Evolutionary conservation across 345 rosid species (phyloP).

Genomic region (Abelmoschus esculentus): DNA sequence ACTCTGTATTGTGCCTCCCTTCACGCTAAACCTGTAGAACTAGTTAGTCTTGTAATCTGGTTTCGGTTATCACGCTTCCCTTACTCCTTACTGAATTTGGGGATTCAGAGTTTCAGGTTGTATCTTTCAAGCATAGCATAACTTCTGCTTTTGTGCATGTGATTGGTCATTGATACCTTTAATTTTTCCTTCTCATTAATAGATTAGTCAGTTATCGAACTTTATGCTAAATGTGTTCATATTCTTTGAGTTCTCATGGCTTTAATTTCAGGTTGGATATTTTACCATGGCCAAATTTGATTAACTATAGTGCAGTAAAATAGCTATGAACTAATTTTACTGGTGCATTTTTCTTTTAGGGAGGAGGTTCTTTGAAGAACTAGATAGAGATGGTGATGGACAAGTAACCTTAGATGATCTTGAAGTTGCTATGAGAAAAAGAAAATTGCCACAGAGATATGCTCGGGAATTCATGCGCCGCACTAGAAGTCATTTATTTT

Average conservation of each 20-base stretch:
- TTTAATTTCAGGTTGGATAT: not conserved
- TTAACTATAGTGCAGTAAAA: not conserved
- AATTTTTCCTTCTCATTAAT: not conserved
- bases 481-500: slow-evolving; percentile 77
- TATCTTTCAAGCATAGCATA: not conserved
- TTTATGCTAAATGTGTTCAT: slow-evolving; percentile 3
- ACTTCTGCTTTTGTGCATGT: not conserved
- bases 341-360: slow-evolving; percentile 35
- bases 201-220: not conserved
- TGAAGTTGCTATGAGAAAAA: slow-evolving; percentile 84
- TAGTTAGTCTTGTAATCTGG: not conserved
- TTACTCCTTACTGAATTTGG: not conserved
- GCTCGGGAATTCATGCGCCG: slow-evolving; percentile 86
- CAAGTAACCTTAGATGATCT: slow-evolving; percentile 91
- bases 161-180: not conserved
- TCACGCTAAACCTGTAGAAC: not conserved
- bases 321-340: not conserved
- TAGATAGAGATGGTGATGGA: slow-evolving; percentile 98
- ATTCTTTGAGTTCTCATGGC: not conserved
- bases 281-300: not conserved
- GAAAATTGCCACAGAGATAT: slow-evolving; percentile 75
- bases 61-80: not conserved
- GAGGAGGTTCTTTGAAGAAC: slow-evolving; percentile 90
- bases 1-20: not conserved
- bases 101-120: slow-evolving; percentile 1